Evolutionary conservation across 2,329 filamentous ascomycete genomes (phyloP).

Genomic region (Xylariaceae sp.): DNA sequence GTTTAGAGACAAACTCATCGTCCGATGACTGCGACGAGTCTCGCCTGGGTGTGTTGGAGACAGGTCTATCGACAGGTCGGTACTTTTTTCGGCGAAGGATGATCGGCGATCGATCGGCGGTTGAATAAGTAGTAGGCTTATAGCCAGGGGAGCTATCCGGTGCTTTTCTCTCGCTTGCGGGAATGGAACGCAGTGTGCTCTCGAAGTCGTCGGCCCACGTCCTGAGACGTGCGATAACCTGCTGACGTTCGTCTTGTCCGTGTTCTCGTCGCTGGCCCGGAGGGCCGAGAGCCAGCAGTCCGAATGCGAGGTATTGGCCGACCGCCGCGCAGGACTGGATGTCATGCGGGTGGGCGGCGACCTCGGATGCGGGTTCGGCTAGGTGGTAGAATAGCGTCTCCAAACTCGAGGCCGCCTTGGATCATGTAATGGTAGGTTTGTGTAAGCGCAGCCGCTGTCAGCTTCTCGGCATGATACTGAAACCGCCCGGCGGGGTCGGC

Average conservation of each 20-base stretch:
- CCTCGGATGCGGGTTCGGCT: constrained; percentile 38
- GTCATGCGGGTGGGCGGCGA: constrained; percentile 30
- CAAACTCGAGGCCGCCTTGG: constrained; percentile 49
- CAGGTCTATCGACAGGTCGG: not conserved
- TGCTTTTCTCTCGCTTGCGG: constrained; percentile 22
- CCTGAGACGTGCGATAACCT: constrained; percentile 15
- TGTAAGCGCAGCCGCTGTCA: constrained; percentile 47
- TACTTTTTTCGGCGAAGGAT: constrained; percentile 5
- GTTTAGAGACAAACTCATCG: constrained; percentile 19
- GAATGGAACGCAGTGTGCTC: constrained; percentile 31
- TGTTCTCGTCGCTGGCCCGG: constrained; percentile 18
- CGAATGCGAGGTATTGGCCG: constrained; percentile 41
- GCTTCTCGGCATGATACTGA: constrained; percentile 17
- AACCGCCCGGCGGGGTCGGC: constrained; percentile 20
- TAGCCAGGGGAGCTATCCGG: constrained; percentile 22
- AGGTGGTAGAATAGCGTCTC: constrained; percentile 42
- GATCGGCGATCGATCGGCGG: constrained; percentile 29
- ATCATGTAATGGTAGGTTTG: constrained; percentile 59
- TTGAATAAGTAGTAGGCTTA: constrained; percentile 29
- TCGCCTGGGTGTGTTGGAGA: not conserved
- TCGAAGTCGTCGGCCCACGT: constrained; percentile 37
- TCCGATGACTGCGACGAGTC: constrained; percentile 17
- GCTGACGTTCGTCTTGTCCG: constrained; percentile 29
- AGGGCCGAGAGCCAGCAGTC: constrained; percentile 35
- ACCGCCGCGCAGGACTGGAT: constrained; percentile 35